phyloP scores from a whole-genome alignment of 2,329 filamentous ascomycete species.

The Trichoderma harzianum region DNA sequence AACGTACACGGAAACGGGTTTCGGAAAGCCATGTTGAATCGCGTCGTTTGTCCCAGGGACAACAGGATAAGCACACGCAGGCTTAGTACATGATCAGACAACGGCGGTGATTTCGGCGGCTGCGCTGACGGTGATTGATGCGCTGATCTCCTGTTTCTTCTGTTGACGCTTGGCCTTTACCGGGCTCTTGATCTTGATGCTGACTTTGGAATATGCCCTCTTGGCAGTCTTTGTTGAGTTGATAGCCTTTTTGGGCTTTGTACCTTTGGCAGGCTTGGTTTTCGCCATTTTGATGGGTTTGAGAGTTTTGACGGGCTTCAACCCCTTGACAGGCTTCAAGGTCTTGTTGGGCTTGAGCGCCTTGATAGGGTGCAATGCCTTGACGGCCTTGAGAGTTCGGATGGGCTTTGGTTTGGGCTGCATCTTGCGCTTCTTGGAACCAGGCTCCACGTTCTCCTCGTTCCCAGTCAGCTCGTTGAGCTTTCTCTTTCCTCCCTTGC shows the following conservation, averaged over 20 bases:
- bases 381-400: conserved; percentile 9
- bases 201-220: not conserved
- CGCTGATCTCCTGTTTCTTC: not conserved
- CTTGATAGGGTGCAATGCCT: not conserved
- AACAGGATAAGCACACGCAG: not conserved
- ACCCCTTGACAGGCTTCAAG: not conserved
- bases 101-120: not conserved
- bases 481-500: conserved; percentile 53
- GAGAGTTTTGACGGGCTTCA: not conserved
- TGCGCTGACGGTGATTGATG: conserved; percentile 4
- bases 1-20: not conserved
- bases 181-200: conserved; percentile 1
- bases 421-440: conserved; percentile 39
- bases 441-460: conserved; percentile 37
- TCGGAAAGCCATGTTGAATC: not conserved
- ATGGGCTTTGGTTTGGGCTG: conserved; percentile 27
- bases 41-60: not conserved
- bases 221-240: not conserved
- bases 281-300: not conserved
- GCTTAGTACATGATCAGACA: not conserved
- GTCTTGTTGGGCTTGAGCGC: not conserved
- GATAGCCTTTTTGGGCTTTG: not conserved
- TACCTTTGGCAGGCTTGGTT: not conserved
- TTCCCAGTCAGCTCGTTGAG: conserved; percentile 50
- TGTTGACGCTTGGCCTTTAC: not conserved